Conservation (phyloP, 1,284 basidiomycete species). For the Ganoderma multipileum region DNA sequence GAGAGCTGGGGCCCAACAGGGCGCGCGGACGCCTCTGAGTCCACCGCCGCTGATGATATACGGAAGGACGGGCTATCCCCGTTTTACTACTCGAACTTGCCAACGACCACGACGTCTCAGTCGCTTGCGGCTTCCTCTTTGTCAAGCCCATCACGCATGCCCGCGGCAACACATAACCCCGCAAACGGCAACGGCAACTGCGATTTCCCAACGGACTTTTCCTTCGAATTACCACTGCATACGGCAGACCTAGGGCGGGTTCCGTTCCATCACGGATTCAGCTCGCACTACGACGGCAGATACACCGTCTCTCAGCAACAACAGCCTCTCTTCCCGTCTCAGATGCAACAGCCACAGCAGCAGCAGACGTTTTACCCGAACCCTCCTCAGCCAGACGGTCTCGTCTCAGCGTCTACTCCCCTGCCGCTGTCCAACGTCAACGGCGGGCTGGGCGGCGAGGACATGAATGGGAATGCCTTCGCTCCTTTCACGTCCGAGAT, state of each 20-base stretch:
- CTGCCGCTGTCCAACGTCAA: background rate
- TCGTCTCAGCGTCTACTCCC: background rate
- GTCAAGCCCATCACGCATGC: background rate
- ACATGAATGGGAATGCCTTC: background rate
- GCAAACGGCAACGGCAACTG: background rate
- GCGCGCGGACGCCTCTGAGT: background rate
- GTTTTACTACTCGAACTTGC: background rate
- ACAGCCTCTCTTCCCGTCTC: background rate
- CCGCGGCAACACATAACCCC: background rate
- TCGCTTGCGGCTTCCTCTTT: background rate
- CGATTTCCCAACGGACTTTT: conserved; percentile 1
- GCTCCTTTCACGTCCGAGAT: background rate
- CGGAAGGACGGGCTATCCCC: background rate
- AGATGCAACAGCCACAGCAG: background rate
- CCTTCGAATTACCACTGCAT: conserved; percentile 23
- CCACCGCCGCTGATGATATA: background rate
- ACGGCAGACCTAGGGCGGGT: conserved; percentile 27
- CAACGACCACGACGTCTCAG: background rate
- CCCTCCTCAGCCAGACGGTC: background rate
- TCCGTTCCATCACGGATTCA: conserved; percentile 25
- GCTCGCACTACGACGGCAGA: conserved; percentile 8
- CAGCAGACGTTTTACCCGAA: background rate
- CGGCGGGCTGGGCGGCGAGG: background rate
- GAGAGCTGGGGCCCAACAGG: background rate
- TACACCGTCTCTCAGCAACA: background rate